Evolutionary conservation across 2,329 filamentous ascomycete genomes (phyloP).

Genomic region (Fusarium cyanostomum): DNA sequence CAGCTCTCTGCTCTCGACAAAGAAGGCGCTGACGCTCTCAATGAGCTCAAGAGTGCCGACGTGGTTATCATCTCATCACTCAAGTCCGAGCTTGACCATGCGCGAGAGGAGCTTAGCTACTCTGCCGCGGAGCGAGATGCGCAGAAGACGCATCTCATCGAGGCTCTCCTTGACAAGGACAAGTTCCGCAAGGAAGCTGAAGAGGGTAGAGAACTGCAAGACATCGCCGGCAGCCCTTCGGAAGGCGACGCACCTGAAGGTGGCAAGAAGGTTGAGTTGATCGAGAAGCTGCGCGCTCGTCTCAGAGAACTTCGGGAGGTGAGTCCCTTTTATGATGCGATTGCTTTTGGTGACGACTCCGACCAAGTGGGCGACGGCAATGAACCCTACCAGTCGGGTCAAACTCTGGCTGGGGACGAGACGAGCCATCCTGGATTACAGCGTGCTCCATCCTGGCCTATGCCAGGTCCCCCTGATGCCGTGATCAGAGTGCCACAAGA

Average conservation of each 20-base stretch:
- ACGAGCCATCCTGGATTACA: neutral
- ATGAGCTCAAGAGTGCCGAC: conserved; percentile 68
- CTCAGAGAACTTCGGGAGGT: conserved; percentile 69
- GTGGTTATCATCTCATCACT: conserved; percentile 67
- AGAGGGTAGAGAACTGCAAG: conserved; percentile 55
- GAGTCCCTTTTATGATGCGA: conserved; percentile 45
- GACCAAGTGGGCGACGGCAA: conserved; percentile 21
- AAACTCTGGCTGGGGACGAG: neutral
- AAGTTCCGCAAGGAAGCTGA: conserved; percentile 65
- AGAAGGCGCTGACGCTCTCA: conserved; percentile 63
- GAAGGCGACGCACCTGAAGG: conserved; percentile 50
- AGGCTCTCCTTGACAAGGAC: conserved; percentile 68
- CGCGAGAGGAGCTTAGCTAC: conserved; percentile 61
- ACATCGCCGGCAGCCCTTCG: conserved; percentile 45
- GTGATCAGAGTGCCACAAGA: neutral
- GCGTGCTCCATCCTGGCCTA: neutral
- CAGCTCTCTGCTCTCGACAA: conserved; percentile 65
- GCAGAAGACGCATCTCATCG: conserved; percentile 68
- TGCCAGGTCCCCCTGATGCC: neutral
- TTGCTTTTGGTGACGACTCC: conserved; percentile 10
- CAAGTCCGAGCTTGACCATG: conserved; percentile 64
- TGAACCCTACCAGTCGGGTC: neutral
- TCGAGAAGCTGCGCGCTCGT: conserved; percentile 65
- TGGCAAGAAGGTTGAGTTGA: conserved; percentile 60
- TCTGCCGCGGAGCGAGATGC: conserved; percentile 63